A percentile compares a stretch with the other conserved stretches of the same genome.
Evolutionary conservation across 192 early-diverging fungal genomes (phyloP).

Genomic region (Podila horticola): DNA sequence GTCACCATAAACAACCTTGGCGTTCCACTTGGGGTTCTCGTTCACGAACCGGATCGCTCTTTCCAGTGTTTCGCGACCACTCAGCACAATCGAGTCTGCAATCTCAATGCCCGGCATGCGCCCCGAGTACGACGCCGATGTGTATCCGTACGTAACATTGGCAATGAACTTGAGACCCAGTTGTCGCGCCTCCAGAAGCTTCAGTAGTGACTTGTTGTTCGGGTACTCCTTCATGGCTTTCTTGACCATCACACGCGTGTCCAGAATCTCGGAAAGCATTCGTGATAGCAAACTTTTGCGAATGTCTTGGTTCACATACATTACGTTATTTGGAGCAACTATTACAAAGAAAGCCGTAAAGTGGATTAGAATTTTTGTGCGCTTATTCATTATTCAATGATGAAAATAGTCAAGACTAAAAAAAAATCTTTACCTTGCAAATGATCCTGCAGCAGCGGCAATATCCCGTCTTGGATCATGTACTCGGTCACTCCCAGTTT

Average conservation of each 20-base stretch:
- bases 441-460: conserved; percentile 73
- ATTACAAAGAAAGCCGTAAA: background rate
- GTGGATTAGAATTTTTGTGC: background rate
- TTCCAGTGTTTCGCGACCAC: conserved; percentile 87
- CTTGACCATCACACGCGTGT: conserved; percentile 93
- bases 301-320: conserved; percentile 88
- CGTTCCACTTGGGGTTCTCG: conserved; percentile 70
- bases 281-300: conserved; percentile 80
- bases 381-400: background rate
- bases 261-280: conserved; percentile 89
- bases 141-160: conserved; percentile 95
- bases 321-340: conserved; percentile 85
- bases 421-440: conserved; percentile 63
- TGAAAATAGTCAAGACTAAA: background rate
- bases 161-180: conserved; percentile 90
- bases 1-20: conserved; percentile 91
- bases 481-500: conserved; percentile 73
- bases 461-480: conserved; percentile 67
- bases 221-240: conserved; percentile 81
- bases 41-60: conserved; percentile 75
- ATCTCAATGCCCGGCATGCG: conserved; percentile 92
- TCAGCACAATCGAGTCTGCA: conserved; percentile 91
- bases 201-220: conserved; percentile 63
- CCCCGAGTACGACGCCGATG: conserved; percentile 85
- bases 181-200: conserved; percentile 85